These are phyloP conservation scores for Sarcodon aspratus DNA, from an alignment of 768 basidiomycete genomes.

Conservation along the genomic window DNA sequence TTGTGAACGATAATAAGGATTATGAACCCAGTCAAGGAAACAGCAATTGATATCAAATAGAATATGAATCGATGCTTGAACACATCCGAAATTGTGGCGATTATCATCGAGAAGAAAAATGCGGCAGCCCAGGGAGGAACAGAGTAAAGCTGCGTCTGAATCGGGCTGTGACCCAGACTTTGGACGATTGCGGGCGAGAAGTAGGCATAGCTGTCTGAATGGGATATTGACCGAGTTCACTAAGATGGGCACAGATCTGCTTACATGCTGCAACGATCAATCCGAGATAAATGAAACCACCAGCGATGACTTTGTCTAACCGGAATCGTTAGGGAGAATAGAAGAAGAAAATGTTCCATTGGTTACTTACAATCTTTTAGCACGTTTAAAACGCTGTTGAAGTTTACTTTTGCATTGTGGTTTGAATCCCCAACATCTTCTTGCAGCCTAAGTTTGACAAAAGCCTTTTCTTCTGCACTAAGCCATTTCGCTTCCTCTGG, in stretches of 20 bases:
- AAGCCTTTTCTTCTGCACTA: slow-evolving; percentile 14
- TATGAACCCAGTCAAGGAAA: slow-evolving; percentile 11
- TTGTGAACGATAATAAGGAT: slow-evolving; percentile 13
- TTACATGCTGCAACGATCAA: slow-evolving; percentile 6
- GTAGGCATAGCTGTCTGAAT: slow-evolving; percentile 5
- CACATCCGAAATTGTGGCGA: slow-evolving; percentile 10
- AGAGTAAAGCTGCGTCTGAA: slow-evolving; percentile 17
- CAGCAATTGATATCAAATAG: slow-evolving; percentile 7
- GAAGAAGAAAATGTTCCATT: too few relatives aligned
- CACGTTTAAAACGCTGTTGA: slow-evolving; percentile 11
- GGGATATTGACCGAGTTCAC: not conserved
- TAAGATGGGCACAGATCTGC: not conserved
- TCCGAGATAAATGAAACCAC: slow-evolving; percentile 11
- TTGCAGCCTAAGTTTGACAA: slow-evolving; percentile 17
- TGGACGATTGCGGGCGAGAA: slow-evolving; percentile 14
- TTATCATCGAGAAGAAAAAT: slow-evolving; percentile 12
- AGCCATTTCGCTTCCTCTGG: slow-evolving; percentile 24
- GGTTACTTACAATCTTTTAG: slow-evolving; percentile 15
- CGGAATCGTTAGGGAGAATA: too few relatives aligned
- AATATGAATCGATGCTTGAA: slow-evolving; percentile 12
- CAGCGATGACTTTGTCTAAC: slow-evolving; percentile 5
- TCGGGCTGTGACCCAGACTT: slow-evolving; percentile 12
- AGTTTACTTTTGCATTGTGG: slow-evolving; percentile 10
- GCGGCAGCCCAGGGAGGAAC: slow-evolving; percentile 19
- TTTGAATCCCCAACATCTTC: slow-evolving; percentile 18